Percentiles rank a stretch among this genome's conserved stretches.
Conservation (phyloP, 2,329 filamentous ascomycete genomes). For the Hymenoscyphus linearis region DNA sequence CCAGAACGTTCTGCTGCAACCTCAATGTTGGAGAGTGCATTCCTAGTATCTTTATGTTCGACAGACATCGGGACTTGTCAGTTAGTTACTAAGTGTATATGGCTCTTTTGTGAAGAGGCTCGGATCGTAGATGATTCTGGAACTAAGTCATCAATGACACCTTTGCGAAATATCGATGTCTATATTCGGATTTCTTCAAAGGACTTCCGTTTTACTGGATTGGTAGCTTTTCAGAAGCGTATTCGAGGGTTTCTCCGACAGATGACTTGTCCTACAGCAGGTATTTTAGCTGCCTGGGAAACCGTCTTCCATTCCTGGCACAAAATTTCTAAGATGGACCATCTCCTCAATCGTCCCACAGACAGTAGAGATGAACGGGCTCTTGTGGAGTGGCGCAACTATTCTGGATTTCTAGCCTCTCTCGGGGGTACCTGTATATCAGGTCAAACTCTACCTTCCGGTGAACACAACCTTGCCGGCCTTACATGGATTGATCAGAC, state of each 20-base stretch:
- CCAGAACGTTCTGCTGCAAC: conserved; percentile 48
- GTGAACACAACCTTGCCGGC: conserved; percentile 52
- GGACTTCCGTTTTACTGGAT: conserved; percentile 60
- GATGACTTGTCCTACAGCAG: conserved; percentile 57
- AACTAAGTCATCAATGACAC: conserved; percentile 44
- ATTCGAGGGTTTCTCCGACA: conserved; percentile 53
- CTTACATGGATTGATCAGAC: conserved; percentile 56
- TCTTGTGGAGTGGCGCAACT: conserved; percentile 62
- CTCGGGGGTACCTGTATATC: conserved; percentile 61
- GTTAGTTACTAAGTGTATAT: conserved; percentile 56
- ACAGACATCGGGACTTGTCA: conserved; percentile 61
- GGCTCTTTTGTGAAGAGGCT: conserved; percentile 57
- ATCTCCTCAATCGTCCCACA: conserved; percentile 48
- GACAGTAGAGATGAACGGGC: conserved; percentile 51
- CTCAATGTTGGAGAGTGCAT: conserved; percentile 55
- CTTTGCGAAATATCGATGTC: conserved; percentile 55
- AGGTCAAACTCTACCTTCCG: conserved; percentile 47
- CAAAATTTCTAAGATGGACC: conserved; percentile 48
- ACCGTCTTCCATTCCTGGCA: conserved; percentile 61
- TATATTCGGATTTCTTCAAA: conserved; percentile 59
- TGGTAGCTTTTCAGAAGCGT: conserved; percentile 66
- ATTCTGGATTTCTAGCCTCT: conserved; percentile 63
- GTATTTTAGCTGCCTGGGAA: conserved; percentile 65
- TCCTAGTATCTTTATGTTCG: conserved; percentile 60
- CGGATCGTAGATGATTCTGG: conserved; percentile 44